These are phyloP conservation scores for Fusarium pininemorale DNA, from an alignment of 2,329 filamentous ascomycete genomes.

Conservation along the genomic window DNA sequence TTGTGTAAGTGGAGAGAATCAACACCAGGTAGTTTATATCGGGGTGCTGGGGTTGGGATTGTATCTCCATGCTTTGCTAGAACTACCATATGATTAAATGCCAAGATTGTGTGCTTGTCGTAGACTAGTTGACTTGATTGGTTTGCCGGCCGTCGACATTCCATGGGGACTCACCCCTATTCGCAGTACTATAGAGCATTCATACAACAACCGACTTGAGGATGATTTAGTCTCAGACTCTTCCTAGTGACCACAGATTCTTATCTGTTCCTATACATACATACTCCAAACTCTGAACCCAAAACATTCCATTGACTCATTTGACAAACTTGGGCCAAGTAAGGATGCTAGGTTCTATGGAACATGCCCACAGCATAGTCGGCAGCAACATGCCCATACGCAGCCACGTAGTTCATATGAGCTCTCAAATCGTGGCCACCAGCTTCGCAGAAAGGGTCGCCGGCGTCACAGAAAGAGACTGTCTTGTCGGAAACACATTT, in stretches of 20 bases:
- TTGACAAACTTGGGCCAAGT: too few species aligned
- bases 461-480: slow-evolving; percentile 32
- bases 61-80: not conserved
- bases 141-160: not conserved
- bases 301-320: too few species aligned
- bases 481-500: slow-evolving; percentile 10
- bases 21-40: not conserved
- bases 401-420: slow-evolving; percentile 34
- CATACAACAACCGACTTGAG: not conserved
- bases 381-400: slow-evolving; percentile 19
- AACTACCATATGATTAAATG: not conserved
- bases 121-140: not conserved
- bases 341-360: not conserved
- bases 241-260: not conserved
- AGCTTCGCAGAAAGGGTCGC: slow-evolving; percentile 34
- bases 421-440: slow-evolving; percentile 25
- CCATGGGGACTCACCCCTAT: not conserved
- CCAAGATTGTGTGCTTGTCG: not conserved
- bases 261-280: not conserved
- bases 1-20: not conserved
- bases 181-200: not conserved
- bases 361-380: slow-evolving; percentile 25
- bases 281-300: not conserved
- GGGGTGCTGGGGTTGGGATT: not conserved
- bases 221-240: not conserved